A percentile compares a stretch with the other conserved stretches of the same genome.
Evolutionary conservation across 352 stramenopile species (phyloP).

Genomic region (Globisporangium emineosum): DNA sequence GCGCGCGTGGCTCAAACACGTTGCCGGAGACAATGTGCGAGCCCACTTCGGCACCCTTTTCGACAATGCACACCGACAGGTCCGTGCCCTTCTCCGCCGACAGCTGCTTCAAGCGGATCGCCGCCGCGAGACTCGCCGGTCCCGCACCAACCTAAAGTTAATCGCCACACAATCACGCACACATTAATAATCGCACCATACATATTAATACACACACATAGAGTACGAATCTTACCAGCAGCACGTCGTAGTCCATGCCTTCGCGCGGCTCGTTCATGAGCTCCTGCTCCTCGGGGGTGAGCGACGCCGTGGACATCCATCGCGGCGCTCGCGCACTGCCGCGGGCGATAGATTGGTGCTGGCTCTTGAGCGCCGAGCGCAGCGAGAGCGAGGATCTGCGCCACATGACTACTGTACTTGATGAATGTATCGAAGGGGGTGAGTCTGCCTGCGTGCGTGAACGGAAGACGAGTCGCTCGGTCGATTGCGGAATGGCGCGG

Average conservation of each 20-base stretch:
- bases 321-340: slow-evolving; percentile 19
- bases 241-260: slow-evolving; percentile 98
- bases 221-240: slow-evolving; percentile 83
- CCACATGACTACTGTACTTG: background rate
- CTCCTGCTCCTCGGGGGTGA: slow-evolving; percentile 65
- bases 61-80: slow-evolving; percentile 93
- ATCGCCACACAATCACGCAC: background rate
- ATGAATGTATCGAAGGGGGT: too few species aligned
- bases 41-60: slow-evolving; percentile 96
- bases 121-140: slow-evolving; percentile 92
- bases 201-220: slow-evolving; percentile 20
- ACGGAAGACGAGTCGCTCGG: background rate
- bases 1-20: slow-evolving; percentile 96
- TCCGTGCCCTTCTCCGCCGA: slow-evolving; percentile 92
- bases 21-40: slow-evolving; percentile 98
- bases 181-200: background rate
- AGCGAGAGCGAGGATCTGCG: slow-evolving; percentile 12
- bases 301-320: slow-evolving; percentile 34
- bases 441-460: background rate
- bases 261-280: slow-evolving; percentile 81
- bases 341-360: slow-evolving; percentile 4
- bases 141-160: slow-evolving; percentile 78
- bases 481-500: background rate
- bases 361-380: slow-evolving; percentile 9
- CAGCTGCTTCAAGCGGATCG: slow-evolving; percentile 98